These are phyloP conservation scores for Tetrapisispora namnaoensis DNA, from an alignment of 805 yeast species.

Conservation along the genomic window DNA sequence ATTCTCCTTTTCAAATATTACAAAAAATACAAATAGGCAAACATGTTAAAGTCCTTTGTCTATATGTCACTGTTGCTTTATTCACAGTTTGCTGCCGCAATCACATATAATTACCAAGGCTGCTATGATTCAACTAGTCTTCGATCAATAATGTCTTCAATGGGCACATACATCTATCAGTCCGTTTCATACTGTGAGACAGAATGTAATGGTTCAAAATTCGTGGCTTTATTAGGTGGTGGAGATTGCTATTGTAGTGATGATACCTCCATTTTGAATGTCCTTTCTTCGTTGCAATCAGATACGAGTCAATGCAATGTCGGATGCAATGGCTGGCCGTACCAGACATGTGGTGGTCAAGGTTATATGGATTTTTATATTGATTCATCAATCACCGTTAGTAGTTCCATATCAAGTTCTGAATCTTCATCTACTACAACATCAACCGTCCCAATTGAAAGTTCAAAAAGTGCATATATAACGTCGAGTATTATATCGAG, in stretches of 20 bases:
- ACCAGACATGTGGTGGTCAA: slow-evolving; percentile 56
- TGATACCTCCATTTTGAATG: slow-evolving; percentile 34
- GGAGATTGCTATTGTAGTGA: slow-evolving; percentile 60
- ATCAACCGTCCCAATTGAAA: neutral
- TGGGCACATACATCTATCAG: slow-evolving; percentile 48
- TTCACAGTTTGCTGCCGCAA: neutral
- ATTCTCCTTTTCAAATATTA: neutral
- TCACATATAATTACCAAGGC: slow-evolving; percentile 21
- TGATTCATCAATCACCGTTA: slow-evolving; percentile 20
- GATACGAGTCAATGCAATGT: slow-evolving; percentile 32
- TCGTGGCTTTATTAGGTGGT: slow-evolving; percentile 47
- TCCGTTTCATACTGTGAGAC: slow-evolving; percentile 47
- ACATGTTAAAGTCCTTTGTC: neutral
- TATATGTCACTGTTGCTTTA: neutral
- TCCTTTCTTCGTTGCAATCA: slow-evolving; percentile 30
- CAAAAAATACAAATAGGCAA: neutral
- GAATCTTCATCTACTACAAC: slow-evolving; percentile 2
- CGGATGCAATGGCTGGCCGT: slow-evolving; percentile 53
- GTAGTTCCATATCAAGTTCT: neutral
- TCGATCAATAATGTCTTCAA: slow-evolving; percentile 19
- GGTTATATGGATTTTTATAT: slow-evolving; percentile 38
- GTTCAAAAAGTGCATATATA: neutral
- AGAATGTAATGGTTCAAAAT: slow-evolving; percentile 41
- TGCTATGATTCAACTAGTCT: slow-evolving; percentile 28
- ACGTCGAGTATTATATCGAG: slow-evolving; percentile 1